Evolutionary conservation across 768 basidiomycete genomes (phyloP), one percentile per base, ranked within the genome.

Genomic region (Ephemerocybe angulata): DNA sequence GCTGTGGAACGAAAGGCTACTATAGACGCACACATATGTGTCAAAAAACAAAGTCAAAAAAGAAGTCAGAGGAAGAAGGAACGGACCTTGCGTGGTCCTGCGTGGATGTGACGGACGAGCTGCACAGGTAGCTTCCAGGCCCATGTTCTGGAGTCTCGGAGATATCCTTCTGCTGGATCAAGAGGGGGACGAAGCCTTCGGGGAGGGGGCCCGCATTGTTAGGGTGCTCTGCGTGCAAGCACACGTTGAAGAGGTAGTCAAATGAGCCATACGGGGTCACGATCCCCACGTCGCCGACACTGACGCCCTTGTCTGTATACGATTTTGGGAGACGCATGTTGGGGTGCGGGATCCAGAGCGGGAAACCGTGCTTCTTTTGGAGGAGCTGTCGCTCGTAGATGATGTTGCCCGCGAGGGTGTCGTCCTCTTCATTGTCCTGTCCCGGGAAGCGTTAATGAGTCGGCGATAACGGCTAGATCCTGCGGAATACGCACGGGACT

Each of bases 261-360:
- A 77, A 76, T 6, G 57, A 59, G 44, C 74, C 75, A 48, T 64
- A 58, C 15, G 62, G 62, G 2, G 69, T 64, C 21, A 76, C 55
- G n/a, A 74, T 63, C 10, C 72, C 72, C 11, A 76, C 69, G 50
- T 76, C 75, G 1, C 75, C 75, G 37, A 75, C 72, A 27, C 55
- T 66, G 40, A 71, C 63, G 0, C 73, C 74, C 33, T 61, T 52
- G 5, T 53, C 57, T 47, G 59, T 62, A 44, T 68, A 66, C 19
- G 62, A 61, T 3, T 53, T 48, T 19, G 67, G 65, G 6, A 68
- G 56, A 10, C 38, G 55, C 27, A 48, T 52, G 35, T 67, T 63
- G 7, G 68, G 67, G 25, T 70, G 66, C 7, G 74, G 74, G 10
- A 64, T 63, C 70, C 68, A 74, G 22, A 74, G 55, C 2, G 72